Conservation (phyloP, 331 rosid genomes). For the Ulmus americana region DNA sequence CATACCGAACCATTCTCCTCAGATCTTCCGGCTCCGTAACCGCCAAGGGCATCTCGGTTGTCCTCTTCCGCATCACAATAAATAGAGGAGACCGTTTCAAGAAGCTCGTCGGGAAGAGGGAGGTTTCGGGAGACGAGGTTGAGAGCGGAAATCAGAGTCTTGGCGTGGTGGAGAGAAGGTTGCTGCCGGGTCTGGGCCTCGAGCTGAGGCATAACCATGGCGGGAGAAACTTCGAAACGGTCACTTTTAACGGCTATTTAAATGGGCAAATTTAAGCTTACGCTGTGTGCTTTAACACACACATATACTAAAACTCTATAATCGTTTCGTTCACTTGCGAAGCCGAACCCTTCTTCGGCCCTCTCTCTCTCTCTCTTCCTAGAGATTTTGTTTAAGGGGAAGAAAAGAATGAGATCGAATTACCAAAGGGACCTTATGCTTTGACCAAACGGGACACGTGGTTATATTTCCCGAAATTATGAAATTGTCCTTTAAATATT, state of each 20-base stretch:
- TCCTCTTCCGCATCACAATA: constrained; percentile 11
- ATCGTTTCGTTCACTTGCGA: constrained; percentile 15
- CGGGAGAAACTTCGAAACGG: constrained; percentile 76
- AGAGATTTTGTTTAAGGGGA: constrained; percentile 11
- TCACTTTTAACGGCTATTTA: constrained; percentile 53
- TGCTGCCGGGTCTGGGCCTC: constrained; percentile 34
- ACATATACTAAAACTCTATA: constrained; percentile 11
- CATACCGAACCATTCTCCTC: constrained; percentile 20
- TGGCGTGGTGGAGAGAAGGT: constrained; percentile 35
- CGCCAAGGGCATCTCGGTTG: neutral
- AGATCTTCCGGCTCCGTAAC: constrained; percentile 5
- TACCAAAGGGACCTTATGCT: neutral
- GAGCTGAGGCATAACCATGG: constrained; percentile 70
- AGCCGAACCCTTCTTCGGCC: constrained; percentile 39
- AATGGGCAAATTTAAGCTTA: constrained; percentile 27
- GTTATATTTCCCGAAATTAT: neutral
- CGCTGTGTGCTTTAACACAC: constrained; percentile 26
- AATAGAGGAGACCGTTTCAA: constrained; percentile 64
- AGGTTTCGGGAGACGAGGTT: constrained; percentile 83
- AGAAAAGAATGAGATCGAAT: constrained; percentile 7
- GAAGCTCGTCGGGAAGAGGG: constrained; percentile 74
- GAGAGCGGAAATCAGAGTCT: constrained; percentile 78
- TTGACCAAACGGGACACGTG: constrained; percentile 38
- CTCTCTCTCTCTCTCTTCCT: constrained; percentile 20
- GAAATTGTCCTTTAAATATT: neutral